Base-by-base conservation (phyloP, 2,329 filamentous ascomycete genomes). In the Cordyceps cicadae region DNA sequence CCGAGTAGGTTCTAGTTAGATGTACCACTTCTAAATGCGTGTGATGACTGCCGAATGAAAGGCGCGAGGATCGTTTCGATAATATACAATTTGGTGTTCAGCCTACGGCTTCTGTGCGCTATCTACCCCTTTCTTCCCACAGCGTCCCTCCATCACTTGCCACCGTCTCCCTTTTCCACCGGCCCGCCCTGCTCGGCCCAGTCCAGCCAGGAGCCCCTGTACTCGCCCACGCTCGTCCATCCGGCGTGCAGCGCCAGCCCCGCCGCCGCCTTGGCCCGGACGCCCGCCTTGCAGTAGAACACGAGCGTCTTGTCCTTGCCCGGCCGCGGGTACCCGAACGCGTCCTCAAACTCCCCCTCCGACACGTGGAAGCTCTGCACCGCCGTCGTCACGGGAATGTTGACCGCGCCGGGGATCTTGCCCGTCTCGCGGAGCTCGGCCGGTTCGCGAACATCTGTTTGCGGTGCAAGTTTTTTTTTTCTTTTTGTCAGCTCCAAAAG, bases 281-380 rank as follows among this genome's bases (percentile, higher is more conserved):
- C 90, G 2, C 94, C 94, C 0, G 92, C 87, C 77, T 91, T 95
- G 76, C 94, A 99, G 74, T 96, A 97, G 69, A 97, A 94, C 4
- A 97, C 81, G 15, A 96, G 72, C 65, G 83, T 78, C 37, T 74
- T 71, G 50, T 83, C 79, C 62, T 77, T 77, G 2, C 68, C 67
- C 0, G 80, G 92, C 63, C 90, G 88, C 62, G 80, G 76, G 69
- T 89, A 96, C 4, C 91, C 92, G 73, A 91, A 92, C 17, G 87
- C 77, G 63, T 91, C 89, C 70, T 89, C 83, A 70, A 97, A 97
- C 64, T 96, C 92, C 14, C 90, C 88, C 0, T 81, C 79, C 0
- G 80, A 72, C 8, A 97, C 81, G 72, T 92, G 88, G 68, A 95
- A 86, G 62, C 87, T 87, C 72, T 97, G 92, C 1, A 92, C 87